These are phyloP conservation scores for Rhodamnia rubescens DNA, from an alignment of 345 rosid genomes.

Conservation along the genomic window DNA sequence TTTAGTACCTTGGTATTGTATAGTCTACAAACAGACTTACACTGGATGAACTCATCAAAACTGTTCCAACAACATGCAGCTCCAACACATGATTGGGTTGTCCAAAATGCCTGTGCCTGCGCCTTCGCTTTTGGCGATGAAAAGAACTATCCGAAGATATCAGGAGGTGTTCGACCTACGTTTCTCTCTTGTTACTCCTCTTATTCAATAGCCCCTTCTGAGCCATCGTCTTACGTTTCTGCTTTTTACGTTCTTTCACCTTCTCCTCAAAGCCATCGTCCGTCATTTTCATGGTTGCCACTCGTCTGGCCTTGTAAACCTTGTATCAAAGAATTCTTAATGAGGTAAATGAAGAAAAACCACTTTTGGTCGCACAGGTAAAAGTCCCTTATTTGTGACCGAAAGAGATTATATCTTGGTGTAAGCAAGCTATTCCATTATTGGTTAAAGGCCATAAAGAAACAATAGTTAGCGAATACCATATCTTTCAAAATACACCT, in stretches of 20 bases:
- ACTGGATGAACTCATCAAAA: not conserved
- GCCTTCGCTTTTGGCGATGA: not conserved
- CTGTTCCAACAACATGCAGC: not conserved
- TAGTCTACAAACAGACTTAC: not conserved
- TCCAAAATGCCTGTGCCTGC: not conserved
- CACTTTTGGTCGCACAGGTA: not conserved
- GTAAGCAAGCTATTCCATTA: not conserved
- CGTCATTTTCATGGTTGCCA: slow-evolving; percentile 77
- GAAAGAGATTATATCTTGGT: not conserved
- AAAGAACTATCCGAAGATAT: not conserved
- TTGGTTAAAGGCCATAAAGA: not conserved
- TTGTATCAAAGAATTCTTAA: slow-evolving; percentile 9
- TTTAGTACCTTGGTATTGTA: not conserved
- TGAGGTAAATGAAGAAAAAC: not conserved
- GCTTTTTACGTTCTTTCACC: slow-evolving; percentile 55
- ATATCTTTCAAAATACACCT: not conserved
- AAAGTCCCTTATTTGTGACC: not conserved
- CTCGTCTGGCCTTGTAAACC: slow-evolving; percentile 85
- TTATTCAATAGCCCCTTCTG: slow-evolving; percentile 58
- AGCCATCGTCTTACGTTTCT: slow-evolving; percentile 43
- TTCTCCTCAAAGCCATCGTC: slow-evolving; percentile 87
- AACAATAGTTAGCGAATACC: not conserved
- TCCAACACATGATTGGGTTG: not conserved
- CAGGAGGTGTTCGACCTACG: not conserved
- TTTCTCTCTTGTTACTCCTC: slow-evolving; percentile 17